These are phyloP conservation scores for Kodamaea restingae DNA, from an alignment of 805 yeast genomes.

Conservation along the genomic window DNA sequence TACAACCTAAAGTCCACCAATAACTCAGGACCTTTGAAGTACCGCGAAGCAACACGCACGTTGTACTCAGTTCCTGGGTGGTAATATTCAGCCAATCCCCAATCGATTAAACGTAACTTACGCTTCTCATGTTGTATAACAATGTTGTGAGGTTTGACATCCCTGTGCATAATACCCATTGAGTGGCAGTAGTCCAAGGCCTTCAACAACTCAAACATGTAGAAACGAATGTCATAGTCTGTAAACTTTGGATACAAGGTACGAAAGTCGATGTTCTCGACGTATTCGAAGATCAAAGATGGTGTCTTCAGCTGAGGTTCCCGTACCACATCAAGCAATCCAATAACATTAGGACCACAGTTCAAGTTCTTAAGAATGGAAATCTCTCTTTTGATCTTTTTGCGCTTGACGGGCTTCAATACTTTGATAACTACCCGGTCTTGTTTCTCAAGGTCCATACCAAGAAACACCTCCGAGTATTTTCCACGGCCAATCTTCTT, in stretches of 20 bases:
- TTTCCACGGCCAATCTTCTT: constrained; percentile 88
- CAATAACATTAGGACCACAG: constrained; percentile 78
- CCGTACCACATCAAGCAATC: constrained; percentile 76
- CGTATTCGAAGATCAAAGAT: constrained; percentile 79
- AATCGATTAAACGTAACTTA: constrained; percentile 73
- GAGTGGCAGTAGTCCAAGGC: constrained; percentile 89
- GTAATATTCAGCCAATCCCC: constrained; percentile 94
- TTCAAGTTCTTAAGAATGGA: constrained; percentile 80
- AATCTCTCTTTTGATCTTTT: constrained; percentile 88
- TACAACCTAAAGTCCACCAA: constrained; percentile 77
- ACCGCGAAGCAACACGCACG: constrained; percentile 87
- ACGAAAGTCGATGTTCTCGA: constrained; percentile 82
- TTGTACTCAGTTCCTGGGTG: constrained; percentile 87
- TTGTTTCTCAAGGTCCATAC: constrained; percentile 60
- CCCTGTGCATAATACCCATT: constrained; percentile 93
- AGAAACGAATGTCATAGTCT: constrained; percentile 71
- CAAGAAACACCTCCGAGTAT: constrained; percentile 90
- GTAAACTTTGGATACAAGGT: constrained; percentile 77
- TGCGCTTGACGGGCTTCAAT: constrained; percentile 86
- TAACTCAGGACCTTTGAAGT: constrained; percentile 89
- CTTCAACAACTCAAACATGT: constrained; percentile 74
- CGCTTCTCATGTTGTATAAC: constrained; percentile 78
- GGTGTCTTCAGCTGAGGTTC: constrained; percentile 85
- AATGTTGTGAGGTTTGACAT: constrained; percentile 89
- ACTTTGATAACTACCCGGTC: constrained; percentile 81